phyloP scores from a whole-genome alignment of 306 rosid genomes.

The Cajanus cajan region DNA sequence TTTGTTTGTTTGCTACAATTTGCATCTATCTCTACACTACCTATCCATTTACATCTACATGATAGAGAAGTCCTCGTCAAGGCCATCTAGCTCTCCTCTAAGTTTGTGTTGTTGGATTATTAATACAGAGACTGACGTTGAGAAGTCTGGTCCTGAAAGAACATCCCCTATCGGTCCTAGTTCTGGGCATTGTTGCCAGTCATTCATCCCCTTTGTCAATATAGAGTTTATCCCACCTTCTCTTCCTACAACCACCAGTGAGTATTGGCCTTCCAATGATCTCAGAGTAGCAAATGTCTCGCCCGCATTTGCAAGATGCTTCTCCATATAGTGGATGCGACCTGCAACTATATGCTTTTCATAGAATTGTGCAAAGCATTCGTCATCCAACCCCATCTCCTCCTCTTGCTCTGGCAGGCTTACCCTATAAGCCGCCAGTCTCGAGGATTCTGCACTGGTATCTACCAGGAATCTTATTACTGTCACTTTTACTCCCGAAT shows the following conservation, averaged over 20 bases:
- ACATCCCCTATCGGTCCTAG: conserved; percentile 94
- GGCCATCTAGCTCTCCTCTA: conserved; percentile 84
- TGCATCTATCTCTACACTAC: conserved; percentile 48
- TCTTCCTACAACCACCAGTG: conserved; percentile 77
- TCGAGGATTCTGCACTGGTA: conserved; percentile 44
- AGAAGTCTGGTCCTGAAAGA: conserved; percentile 86
- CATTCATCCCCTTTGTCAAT: conserved; percentile 82
- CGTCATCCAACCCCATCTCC: conserved; percentile 71
- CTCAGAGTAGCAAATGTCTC: conserved; percentile 71
- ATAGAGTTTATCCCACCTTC: conserved; percentile 74
- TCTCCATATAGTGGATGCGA: conserved; percentile 61
- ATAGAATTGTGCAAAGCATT: conserved; percentile 79
- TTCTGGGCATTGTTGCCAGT: conserved; percentile 95
- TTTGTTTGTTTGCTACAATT: conserved; percentile 35
- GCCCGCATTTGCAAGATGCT: conserved; percentile 68
- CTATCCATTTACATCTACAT: conserved; percentile 51
- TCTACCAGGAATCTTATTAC: conserved; percentile 78
- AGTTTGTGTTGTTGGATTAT: conserved; percentile 73
- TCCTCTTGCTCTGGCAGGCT: conserved; percentile 58
- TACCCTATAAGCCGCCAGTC: conserved; percentile 49
- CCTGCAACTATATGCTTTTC: conserved; percentile 62
- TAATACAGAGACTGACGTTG: conserved; percentile 58
- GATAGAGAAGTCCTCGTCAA: conserved; percentile 82
- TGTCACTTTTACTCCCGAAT: conserved; percentile 72
- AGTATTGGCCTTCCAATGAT: conserved; percentile 76